Percentiles rank a stretch among this genome's conserved stretches.
Evolutionary conservation across 2,329 filamentous ascomycete species (phyloP).

Genomic region (Paecilomyces niveus): DNA sequence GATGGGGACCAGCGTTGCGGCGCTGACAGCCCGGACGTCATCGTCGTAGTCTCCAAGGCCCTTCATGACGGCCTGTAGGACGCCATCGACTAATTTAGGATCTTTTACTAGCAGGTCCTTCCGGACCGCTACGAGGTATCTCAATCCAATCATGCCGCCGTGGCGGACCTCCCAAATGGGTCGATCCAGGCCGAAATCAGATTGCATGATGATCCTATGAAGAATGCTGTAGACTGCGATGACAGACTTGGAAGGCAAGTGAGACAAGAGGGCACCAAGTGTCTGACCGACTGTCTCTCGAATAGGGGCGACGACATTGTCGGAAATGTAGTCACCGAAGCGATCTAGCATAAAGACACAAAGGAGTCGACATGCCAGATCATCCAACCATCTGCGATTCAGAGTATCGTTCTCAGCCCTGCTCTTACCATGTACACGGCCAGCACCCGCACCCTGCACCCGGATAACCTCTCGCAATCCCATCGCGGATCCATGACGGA

Average conservation of each 20-base stretch:
- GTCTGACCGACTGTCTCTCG: slow-evolving; percentile 93
- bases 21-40: slow-evolving; percentile 92
- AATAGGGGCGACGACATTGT: slow-evolving; percentile 94
- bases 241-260: slow-evolving; percentile 72
- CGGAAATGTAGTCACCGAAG: slow-evolving; percentile 95
- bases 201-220: slow-evolving; percentile 86
- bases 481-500: slow-evolving; percentile 92
- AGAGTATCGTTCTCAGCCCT: slow-evolving; percentile 67
- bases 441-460: slow-evolving; percentile 85
- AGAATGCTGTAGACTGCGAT: slow-evolving; percentile 77
- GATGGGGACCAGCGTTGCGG: slow-evolving; percentile 94
- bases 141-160: slow-evolving; percentile 92
- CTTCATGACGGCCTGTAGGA: slow-evolving; percentile 89
- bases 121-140: slow-evolving; percentile 90
- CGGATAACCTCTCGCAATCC: slow-evolving; percentile 84
- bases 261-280: slow-evolving; percentile 78
- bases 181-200: slow-evolving; percentile 64
- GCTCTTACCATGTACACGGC: slow-evolving; percentile 63
- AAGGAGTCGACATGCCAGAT: slow-evolving; percentile 88
- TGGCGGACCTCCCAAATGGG: slow-evolving; percentile 93
- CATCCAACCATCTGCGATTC: slow-evolving; percentile 84
- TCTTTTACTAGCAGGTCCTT: slow-evolving; percentile 86
- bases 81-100: slow-evolving; percentile 80
- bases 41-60: slow-evolving; percentile 86
- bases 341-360: slow-evolving; percentile 96